Base-by-base conservation (phyloP, 2,329 filamentous ascomycete species). In the Talaromyces marneffei region DNA sequence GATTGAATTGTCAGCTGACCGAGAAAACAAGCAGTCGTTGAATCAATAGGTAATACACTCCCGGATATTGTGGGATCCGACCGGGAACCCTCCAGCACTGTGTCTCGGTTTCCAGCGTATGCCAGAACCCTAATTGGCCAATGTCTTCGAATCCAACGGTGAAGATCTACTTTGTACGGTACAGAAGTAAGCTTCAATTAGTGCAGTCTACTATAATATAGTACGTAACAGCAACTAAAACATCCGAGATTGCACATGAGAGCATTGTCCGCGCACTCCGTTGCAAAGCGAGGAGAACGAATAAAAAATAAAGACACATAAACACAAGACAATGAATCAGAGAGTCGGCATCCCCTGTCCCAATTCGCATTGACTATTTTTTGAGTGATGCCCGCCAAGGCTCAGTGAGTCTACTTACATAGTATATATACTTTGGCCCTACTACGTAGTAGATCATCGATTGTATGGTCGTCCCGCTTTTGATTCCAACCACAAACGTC, bases 51-150 rank as follows among this genome's bases (percentile, higher is more conserved):
- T 20, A 48, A 35, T 57, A 27, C 56, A 31, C 20, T 46, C 9
- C 31, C 56, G 56, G 56, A 37, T 58, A 20, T 50, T 31, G 31
- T 20, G 50, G 16, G 56, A 58, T 58, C 42, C 56, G 40, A 40
- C 29, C 39, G 18, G 18, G 25, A 14, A 0, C 4, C 18, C 14
- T 9, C 14, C 8, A 9, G 10, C 14, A 16, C 7, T 39, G 33
- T 4, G n/a, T 29, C 25, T 39, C 33, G 3, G 18, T 23, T 39
- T 33, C n/a, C 40, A 7, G 20, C 20, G 25, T 25, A 4, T 9
- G 18, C n/a, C 8, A 20, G 39, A 20, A 10, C 4, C 39, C n/a
- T 35, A 20, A 52, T 23, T 52, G 48, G 48, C n/a, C 48, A 52
- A 52, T 33, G 27, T 31, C 16, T 12, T 4, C 7, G 3, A 48